Evolutionary conservation across 2,329 filamentous ascomycete species (phyloP), one percentile per base, ranked within the genome.

Genomic region (Lizonia empirigonia): DNA sequence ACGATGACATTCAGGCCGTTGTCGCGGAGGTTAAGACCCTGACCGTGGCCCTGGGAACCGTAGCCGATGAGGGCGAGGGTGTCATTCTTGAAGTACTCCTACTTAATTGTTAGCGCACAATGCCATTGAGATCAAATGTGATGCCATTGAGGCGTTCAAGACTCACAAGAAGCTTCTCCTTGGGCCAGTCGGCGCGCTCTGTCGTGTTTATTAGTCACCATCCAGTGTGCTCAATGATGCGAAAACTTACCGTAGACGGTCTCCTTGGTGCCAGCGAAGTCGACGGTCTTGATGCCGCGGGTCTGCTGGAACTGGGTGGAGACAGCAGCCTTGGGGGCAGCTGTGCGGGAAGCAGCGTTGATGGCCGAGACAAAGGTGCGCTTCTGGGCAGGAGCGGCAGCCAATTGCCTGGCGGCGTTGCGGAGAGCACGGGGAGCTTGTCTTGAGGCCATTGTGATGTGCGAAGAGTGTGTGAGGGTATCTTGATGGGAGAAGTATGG

Each of bases 71-170:
- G 89, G 74, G 94, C 94, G 70, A 99, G 90, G 67, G 93, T 97
- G 80, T 99, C 94, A 81, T 99, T 86, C 86, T 97, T 97, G 90
- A 99, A 99, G 88, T 93, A 99, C 63, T 97, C 91, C 90, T 96
- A 29, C 24, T 50, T 44, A 27, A 48, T 41, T 53, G 62, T 77
- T 55, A 76, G 67, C 42, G 39, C 22, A 41, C 23, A 37, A 12
- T 55, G 35, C 40, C 27, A 45, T 53, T 47, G 54, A 56, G 33
- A 34, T 16, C 4, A 34, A 33, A 36, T 29, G 44, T 40, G 48
- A 61, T 50, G 56, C 57, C 54, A 55, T 61, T 56, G 56, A 51
- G 55, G 35, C 27, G 12, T 44, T 53, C 54, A 53, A 75, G 71
- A 85, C 87, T 82, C 80, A 94, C 90, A 76, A 94, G 82, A 76